Percentiles rank a stretch among this genome's conserved stretches.
Conservation (phyloP, 495 filamentous ascomycete genomes). For the Podospora fimiseda region DNA sequence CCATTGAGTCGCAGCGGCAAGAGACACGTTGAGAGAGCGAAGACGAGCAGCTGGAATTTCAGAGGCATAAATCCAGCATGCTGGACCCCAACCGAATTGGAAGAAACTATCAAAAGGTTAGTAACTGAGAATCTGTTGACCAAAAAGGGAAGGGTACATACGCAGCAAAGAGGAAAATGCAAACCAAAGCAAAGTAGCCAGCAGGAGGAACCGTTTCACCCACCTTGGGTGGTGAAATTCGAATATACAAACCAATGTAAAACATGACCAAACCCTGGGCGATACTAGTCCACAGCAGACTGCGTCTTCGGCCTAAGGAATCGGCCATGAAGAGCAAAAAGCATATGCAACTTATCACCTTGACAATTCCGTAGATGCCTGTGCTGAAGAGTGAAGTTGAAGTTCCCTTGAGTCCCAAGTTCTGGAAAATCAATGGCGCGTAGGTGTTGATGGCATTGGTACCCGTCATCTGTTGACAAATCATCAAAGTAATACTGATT, state of each 20-base stretch:
- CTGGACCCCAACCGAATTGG: conserved; percentile 74
- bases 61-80: conserved; percentile 70
- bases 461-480: conserved; percentile 41
- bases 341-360: conserved; percentile 33
- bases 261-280: conserved; percentile 67
- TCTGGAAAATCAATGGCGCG: conserved; percentile 45
- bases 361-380: conserved; percentile 47
- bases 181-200: conserved; percentile 62
- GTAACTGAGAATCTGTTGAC: too few relatives aligned
- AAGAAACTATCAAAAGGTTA: conserved; percentile 43
- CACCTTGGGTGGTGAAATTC: conserved; percentile 55
- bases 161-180: conserved; percentile 67
- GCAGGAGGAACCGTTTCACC: conserved; percentile 33
- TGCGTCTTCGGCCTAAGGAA: conserved; percentile 56
- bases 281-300: conserved; percentile 67
- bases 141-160: conserved; percentile 7
- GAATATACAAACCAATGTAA: conserved; percentile 75
- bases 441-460: conserved; percentile 49
- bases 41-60: conserved; percentile 71
- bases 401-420: conserved; percentile 41
- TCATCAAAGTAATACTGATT: conserved; percentile 38
- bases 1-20: conserved; percentile 65
- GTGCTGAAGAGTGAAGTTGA: conserved; percentile 42
- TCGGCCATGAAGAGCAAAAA: conserved; percentile 56
- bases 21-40: conserved; percentile 62